Base-by-base conservation (phyloP, 208 protist genomes). In the Phytomonas francai region DNA sequence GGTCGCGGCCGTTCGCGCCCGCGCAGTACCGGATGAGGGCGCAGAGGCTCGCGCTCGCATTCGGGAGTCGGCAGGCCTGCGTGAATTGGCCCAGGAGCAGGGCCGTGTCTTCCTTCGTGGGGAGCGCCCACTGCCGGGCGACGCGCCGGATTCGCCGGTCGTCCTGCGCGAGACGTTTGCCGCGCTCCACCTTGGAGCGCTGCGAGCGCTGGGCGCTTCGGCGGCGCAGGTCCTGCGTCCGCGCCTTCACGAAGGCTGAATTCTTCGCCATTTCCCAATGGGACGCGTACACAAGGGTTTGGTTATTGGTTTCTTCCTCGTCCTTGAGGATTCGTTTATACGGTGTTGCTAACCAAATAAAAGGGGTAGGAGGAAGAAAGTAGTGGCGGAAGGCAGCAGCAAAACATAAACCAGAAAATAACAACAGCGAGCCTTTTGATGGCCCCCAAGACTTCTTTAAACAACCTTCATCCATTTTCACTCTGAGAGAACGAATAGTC, bases 71-170 rank as follows among this genome's bases (percentile, higher is more conserved):
- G 66, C 83, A 89, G 14, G 87, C 83, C 73, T 95, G 83, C 12
- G 83, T 62, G 62, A 95, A 92, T 80, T 91, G 90, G 12, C 65
- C 28, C 42, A 93, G 29, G 29, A 95, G 79, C 64, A 95, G 80
- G 34, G 62, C 30, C 54, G 72, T 68, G 45, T 93, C 79, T 39
- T 70, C 80, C 11, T 74, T 74, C 2, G 72, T 68, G 0, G 87
- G 78, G 16, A 83, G 72, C 19, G 73, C 65, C 29, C 81, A 81
- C 39, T 63, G 65, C 12, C 70, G 66, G 28, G 77, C 65, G 3
- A 87, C 85, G 30, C 79, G 79, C 59, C 87, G 76, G 39, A 95
- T 79, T 49, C 39, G 39, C 14, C 39, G 4, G 14, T 49, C 39
- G 14, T 19, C 39, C 39, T 49, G 39, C 14, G 84, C 87, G 51